A percentile compares a stretch with the other conserved stretches of the same genome.
Evolutionary conservation across 306 rosid genomes (phyloP).

Genomic region (Ormosia semicastrata): DNA sequence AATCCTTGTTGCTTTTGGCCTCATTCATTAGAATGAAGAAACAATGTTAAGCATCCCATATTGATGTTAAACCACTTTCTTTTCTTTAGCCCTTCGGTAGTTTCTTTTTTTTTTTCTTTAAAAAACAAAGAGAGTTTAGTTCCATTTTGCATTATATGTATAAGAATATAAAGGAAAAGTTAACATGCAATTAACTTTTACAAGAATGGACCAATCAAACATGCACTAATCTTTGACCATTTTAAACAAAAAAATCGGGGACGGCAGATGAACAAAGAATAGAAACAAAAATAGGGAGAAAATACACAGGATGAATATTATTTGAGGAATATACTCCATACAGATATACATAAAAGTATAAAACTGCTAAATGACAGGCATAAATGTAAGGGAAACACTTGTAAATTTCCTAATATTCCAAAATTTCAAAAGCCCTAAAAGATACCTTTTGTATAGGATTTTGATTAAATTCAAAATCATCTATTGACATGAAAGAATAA

Average conservation of each 20-base stretch:
- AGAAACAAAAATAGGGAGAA: background rate
- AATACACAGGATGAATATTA: background rate
- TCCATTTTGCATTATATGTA: background rate
- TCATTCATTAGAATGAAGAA: background rate
- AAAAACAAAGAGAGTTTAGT: background rate
- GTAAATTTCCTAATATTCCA: background rate
- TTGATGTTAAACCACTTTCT: background rate
- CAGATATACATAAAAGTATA: background rate
- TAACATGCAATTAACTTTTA: background rate
- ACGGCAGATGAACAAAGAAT: background rate
- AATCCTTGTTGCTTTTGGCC: background rate
- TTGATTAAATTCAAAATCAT: conserved; percentile 14
- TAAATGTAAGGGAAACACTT: background rate
- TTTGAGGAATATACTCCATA: background rate
- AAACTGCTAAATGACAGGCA: background rate
- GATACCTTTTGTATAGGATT: background rate
- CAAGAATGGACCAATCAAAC: conserved; percentile 10
- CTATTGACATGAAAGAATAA: conserved; percentile 4
- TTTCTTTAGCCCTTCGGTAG: background rate
- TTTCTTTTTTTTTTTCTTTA: background rate
- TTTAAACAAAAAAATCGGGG: background rate
- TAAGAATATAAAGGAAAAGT: background rate
- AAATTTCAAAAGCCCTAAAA: background rate
- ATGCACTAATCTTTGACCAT: background rate
- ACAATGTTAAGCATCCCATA: background rate